A percentile compares a stretch with the other conserved stretches of the same genome.
These are phyloP conservation scores for Suillus americanus DNA, from an alignment of 768 basidiomycete genomes.

Conservation along the genomic window DNA sequence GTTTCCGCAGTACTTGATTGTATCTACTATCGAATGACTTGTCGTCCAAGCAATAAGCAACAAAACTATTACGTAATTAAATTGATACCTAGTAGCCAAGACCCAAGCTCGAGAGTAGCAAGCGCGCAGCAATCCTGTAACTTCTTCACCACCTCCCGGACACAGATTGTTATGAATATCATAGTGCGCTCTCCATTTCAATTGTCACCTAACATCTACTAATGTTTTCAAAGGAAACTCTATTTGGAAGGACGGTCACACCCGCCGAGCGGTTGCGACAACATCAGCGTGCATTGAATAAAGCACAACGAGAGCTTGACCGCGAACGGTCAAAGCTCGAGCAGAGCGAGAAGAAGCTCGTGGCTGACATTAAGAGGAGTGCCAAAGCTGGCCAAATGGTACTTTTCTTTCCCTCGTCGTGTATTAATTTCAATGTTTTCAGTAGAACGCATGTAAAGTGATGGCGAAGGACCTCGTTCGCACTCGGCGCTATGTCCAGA, in stretches of 20 bases:
- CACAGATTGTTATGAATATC: constrained; percentile 64
- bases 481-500: constrained; percentile 92
- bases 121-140: background rate
- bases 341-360: constrained; percentile 94
- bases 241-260: constrained; percentile 92
- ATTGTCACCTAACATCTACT: constrained; percentile 9
- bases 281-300: constrained; percentile 93
- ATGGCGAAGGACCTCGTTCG: constrained; percentile 99
- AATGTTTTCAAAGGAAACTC: constrained; percentile 68
- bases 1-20: no score
- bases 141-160: constrained; percentile 3
- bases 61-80: background rate
- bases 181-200: constrained; percentile 43
- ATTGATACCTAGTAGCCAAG: background rate
- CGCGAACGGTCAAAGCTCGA: constrained; percentile 93
- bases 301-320: constrained; percentile 97
- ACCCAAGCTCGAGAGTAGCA: background rate
- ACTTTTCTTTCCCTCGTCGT: constrained; percentile 20
- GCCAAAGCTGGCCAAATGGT: constrained; percentile 96
- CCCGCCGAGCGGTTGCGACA: constrained; percentile 96
- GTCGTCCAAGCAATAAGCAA: no score
- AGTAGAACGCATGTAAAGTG: constrained; percentile 95
- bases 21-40: no score
- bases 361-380: constrained; percentile 93
- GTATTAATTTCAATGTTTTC: constrained; percentile 19